These are phyloP conservation scores for Cladosporium austrohemisphaericum DNA, from an alignment of 2,329 filamentous ascomycete species.

Conservation along the genomic window DNA sequence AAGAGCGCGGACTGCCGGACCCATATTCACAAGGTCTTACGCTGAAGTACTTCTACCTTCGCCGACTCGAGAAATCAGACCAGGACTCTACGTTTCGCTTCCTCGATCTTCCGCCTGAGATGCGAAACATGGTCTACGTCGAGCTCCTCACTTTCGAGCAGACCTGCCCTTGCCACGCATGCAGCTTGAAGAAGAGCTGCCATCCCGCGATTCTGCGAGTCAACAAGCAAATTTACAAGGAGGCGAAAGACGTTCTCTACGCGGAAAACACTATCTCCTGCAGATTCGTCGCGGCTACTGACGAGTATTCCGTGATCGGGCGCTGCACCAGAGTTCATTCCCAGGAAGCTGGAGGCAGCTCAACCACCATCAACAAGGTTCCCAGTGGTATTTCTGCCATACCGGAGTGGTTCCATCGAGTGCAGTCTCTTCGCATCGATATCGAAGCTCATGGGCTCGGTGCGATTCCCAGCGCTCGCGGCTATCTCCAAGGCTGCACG, in stretches of 20 bases:
- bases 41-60: conserved; percentile 22
- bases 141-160: conserved; percentile 19
- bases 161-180: background rate
- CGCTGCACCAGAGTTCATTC: background rate
- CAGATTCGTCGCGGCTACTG: too few species aligned
- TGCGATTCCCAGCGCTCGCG: background rate
- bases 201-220: conserved; percentile 15
- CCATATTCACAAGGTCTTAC: conserved; percentile 20
- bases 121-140: conserved; percentile 23
- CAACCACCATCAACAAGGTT: background rate
- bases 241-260: conserved; percentile 25
- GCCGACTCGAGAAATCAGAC: conserved; percentile 17
- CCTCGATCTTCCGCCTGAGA: conserved; percentile 24
- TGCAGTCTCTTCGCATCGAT: background rate
- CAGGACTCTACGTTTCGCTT: conserved; percentile 19
- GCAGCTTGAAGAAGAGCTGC: background rate
- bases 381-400: background rate
- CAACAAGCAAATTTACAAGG: conserved; percentile 22
- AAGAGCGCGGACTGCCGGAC: conserved; percentile 18
- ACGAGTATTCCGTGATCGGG: background rate
- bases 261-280: conserved; percentile 17
- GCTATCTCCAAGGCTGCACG: conserved; percentile 5
- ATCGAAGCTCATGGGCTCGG: background rate
- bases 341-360: background rate
- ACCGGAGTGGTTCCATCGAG: background rate